phyloP scores from a whole-genome alignment of 2,329 filamentous ascomycete genomes.

The Fusarium odoratissimum region DNA sequence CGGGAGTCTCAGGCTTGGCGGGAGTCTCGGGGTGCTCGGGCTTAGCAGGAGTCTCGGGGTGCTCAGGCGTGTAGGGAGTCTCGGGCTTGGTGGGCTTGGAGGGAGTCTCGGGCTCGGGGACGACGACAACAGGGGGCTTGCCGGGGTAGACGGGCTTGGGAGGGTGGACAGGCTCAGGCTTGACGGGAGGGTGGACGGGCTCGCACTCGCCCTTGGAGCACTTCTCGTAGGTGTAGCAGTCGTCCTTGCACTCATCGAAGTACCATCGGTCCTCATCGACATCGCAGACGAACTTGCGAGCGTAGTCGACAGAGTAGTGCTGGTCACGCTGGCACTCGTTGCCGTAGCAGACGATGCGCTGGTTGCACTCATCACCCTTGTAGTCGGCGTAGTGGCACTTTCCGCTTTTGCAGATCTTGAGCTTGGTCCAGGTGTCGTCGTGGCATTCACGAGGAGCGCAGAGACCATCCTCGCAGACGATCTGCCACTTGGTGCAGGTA shows the following conservation, averaged over 20 bases:
- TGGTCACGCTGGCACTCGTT: constrained; percentile 46
- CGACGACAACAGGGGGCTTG: constrained; percentile 23
- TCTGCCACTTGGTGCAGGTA: constrained; percentile 40
- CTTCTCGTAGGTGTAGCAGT: constrained; percentile 46
- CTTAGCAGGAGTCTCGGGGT: background rate
- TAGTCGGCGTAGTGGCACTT: constrained; percentile 48
- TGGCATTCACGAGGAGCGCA: constrained; percentile 47
- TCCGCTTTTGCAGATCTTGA: constrained; percentile 49
- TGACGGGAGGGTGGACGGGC: constrained; percentile 26
- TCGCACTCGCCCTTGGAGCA: constrained; percentile 45
- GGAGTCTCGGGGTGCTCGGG: background rate
- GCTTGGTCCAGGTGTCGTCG: constrained; percentile 45
- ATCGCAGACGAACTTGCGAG: constrained; percentile 50
- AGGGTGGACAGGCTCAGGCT: constrained; percentile 1
- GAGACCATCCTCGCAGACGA: constrained; percentile 51
- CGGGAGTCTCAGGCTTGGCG: background rate
- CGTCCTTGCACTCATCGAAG: constrained; percentile 46
- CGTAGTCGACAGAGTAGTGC: constrained; percentile 44
- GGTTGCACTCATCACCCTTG: constrained; percentile 46
- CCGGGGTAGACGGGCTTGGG: constrained; percentile 10
- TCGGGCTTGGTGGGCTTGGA: background rate
- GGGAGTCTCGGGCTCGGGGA: constrained; percentile 14
- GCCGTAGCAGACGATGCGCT: constrained; percentile 51
- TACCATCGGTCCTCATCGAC: constrained; percentile 45
- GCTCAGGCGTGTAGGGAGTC: background rate